These are phyloP conservation scores for Curvularia spicifera DNA, from an alignment of 2,329 filamentous ascomycete species.

Conservation along the genomic window DNA sequence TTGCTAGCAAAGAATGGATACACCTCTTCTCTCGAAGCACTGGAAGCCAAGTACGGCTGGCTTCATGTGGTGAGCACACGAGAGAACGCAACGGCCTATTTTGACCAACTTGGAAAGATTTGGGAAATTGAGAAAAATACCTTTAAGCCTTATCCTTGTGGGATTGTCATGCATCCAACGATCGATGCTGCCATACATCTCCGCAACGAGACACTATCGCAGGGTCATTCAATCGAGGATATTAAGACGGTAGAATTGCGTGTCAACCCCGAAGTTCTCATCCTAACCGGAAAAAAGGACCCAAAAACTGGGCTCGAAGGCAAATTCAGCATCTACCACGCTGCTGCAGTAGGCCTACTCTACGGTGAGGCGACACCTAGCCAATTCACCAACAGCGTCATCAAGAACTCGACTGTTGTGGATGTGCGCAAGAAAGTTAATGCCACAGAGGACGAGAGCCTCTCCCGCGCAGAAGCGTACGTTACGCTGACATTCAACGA, in stretches of 20 bases:
- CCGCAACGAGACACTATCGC: not conserved
- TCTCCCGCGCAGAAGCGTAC: not conserved
- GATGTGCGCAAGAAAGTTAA: not conserved
- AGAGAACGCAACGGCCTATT: not conserved
- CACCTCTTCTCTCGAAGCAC: not conserved
- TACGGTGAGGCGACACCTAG: not conserved
- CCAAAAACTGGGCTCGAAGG: not conserved
- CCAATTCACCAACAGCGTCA: not conserved
- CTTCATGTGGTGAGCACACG: not conserved
- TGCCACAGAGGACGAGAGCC: not conserved
- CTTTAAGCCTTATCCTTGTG: not conserved
- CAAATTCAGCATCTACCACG: not conserved
- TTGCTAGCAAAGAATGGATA: not conserved
- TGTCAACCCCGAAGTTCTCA: not conserved
- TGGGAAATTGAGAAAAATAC: not conserved
- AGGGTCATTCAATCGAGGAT: not conserved
- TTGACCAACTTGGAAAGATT: not conserved
- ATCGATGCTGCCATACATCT: not conserved
- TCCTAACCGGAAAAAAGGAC: not conserved
- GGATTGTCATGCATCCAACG: not conserved
- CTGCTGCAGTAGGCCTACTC: not conserved
- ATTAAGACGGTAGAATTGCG: not conserved
- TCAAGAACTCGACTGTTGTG: not conserved
- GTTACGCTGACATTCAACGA: not conserved
- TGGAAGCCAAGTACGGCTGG: not conserved